Conservation (phyloP, 345 rosid genomes). For the Syzygium aromaticum region DNA sequence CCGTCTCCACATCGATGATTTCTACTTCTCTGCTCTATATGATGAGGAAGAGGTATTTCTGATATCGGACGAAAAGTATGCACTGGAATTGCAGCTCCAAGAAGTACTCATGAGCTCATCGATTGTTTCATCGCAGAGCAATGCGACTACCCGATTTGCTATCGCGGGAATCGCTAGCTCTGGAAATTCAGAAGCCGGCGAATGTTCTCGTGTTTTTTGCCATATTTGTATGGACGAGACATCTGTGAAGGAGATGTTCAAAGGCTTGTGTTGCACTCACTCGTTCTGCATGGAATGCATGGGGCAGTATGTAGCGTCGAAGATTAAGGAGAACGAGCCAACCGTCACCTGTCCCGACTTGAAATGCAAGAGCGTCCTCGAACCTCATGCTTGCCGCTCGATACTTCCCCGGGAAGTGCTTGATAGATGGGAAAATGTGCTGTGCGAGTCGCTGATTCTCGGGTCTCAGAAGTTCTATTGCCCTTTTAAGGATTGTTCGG, state of each 20-base stretch:
- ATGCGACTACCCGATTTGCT: background rate
- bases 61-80: constrained; percentile 39
- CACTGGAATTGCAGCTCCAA: constrained; percentile 30
- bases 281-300: constrained; percentile 25
- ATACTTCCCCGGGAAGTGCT: constrained; percentile 16
- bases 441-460: constrained; percentile 10
- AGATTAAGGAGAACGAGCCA: background rate
- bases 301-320: constrained; percentile 9
- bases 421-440: constrained; percentile 25
- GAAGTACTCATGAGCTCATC: constrained; percentile 31
- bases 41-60: constrained; percentile 22
- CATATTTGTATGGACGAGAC: constrained; percentile 26
- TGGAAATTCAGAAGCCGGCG: background rate
- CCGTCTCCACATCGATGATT: constrained; percentile 14
- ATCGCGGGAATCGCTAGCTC: background rate
- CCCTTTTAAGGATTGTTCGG: constrained; percentile 31
- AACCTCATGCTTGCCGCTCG: constrained; percentile 12
- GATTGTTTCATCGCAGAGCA: background rate
- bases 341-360: constrained; percentile 6
- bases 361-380: constrained; percentile 15
- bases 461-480: constrained; percentile 18
- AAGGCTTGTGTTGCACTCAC: constrained; percentile 9
- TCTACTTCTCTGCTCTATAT: constrained; percentile 24
- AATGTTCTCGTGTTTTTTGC: constrained; percentile 10
- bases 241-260: constrained; percentile 10